Base-by-base conservation (phyloP, 1,284 basidiomycete species). In the Peniophora sp. region DNA sequence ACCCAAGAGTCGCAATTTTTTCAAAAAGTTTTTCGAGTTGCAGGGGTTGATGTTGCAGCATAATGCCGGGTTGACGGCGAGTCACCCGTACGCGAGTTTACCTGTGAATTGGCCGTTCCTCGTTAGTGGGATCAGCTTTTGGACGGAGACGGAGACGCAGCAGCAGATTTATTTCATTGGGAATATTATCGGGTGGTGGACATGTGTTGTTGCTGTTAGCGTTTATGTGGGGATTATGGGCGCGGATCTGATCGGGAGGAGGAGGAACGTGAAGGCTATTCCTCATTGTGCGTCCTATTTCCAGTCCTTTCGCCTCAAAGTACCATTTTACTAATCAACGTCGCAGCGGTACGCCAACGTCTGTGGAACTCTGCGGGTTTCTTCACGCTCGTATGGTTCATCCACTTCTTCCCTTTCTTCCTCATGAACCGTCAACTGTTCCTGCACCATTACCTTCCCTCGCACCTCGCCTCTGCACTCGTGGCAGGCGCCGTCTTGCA, bases 71-170 rank as follows among this genome's bases (percentile, higher is more conserved):
- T 74, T 99, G 51, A 97, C 93, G 20, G 87, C 92, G 17, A 89
- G 85, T 11, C 97, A 99, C 65, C 97, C 97, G 38, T 99, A 99
- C 65, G 94, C 95, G 1, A 91, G 89, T 53, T 79, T 79, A 12
- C 95, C 97, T 1, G 87, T 97, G 69, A 95, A 97, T 65, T 99
- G 97, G 97, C 97, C 97, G 1, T 98, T 99, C 81, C 77, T 95
- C 47, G 70, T 97, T 32, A 89, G 78, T 55, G 97, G 97, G 48
- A 97, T 99, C 69, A 94, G 90, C 61, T 99, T 99, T 78, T 99
- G 97, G 97, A 98, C 96, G 1, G 77, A 92, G 60, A 85, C 78
- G 56, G 83, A 87, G 12, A 75, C 76, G 16, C 84, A 90, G 62
- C 85, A 91, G 68, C 97, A 99, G 69, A 93, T 99, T 51, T 98